Base-by-base conservation (phyloP, 2,329 filamentous ascomycete genomes). In the Ophiostoma piceae region DNA sequence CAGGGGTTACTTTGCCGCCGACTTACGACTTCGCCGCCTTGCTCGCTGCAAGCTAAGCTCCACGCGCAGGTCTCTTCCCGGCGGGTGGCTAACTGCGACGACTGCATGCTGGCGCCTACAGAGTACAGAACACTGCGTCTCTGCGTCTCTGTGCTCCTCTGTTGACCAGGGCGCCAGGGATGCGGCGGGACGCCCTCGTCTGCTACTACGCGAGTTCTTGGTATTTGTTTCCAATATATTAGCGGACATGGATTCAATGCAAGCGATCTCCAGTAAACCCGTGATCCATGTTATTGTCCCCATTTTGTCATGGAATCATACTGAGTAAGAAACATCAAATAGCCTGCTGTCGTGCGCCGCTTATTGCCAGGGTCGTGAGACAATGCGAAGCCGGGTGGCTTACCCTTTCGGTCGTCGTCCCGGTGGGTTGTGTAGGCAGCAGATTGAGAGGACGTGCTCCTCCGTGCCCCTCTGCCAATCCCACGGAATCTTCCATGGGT, bases 221-320 rank as follows among this genome's bases (percentile, higher is more conserved):
- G 62, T 65, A 65, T 65, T 65, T 35, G 32, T 37, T 65, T 39
- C 32, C 57, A 57, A 29, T 57, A 57, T 57, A 26, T 57, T 57
- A 57, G 51, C 51, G 51, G 51, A 6, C 9, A 26, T 57, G 11
- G 2, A 26, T 26, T 57, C 57, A 35, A 62, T 35, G 57, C 29
- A 62, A 62, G 29, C 57, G 11, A 35, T 16, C 12, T 29, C 22
- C 43, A 47, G 8, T 6, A n/a, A n/a, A 19, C 7, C 6, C 43
- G 26, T 22, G 8, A 35, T 35, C 35, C 35, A 35, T 35, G 35
- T 29, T 29, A 29, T 29, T 29, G 26, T 29, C 26, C 26, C 26
- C 26, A 29, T 29, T 29, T 29, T 29, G 26, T 29, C 26, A 29
- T 29, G 26, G 26, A 29, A 29, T 29, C 26, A 29, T 29, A 29